Base-by-base conservation (phyloP, 176 grass and related monocot species). In the Musa schizocarpa region DNA sequence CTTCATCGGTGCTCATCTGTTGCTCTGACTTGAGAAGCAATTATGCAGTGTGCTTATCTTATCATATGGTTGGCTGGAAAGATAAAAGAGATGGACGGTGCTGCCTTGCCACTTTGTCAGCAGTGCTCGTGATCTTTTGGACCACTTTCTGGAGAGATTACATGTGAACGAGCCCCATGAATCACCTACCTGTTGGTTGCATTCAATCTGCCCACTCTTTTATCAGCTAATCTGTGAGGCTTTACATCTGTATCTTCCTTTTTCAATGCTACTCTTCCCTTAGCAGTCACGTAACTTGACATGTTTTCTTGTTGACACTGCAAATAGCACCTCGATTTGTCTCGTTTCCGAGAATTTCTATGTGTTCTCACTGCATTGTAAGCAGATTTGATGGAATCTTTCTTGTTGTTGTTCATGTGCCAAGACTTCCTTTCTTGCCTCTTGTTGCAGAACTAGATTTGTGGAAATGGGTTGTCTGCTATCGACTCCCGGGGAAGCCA, bases 401-500 rank as follows among this genome's bases (percentile, higher is more conserved):
- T 65, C 63, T 26, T 65, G 10, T 9, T 11, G 11, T 65, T 23
- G 61, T 24, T 63, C 19, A 22, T 65, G 63, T 65, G 63, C 21
- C 12, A 11, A 65, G 10, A 13, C 23, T 13, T 65, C 23, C 19
- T 71, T 9, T 50, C 19, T 52, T 21, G 50, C 17, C 0, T 52
- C 11, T 43, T 8, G 24, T 43, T 43, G 19, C 34, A 22, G 34
- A 19, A 11, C 10, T 5, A 2, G 13, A 51, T 71, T 52, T 16
- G 16, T 20, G 14, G 48, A 51, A 11, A 96, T 96, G 93, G 93
- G 93, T 50, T 96, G 93, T 79, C 72, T 92, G 51, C 77, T 58
- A 69, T 97, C 90, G 9, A 92, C 82, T 25, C 83, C 83, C 55
- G 81, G 74, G 0, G 77, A 97, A 55, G 73, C 83, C 0, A 34